Base-by-base conservation (phyloP, 75 land plant genomes). In the Pinus taeda region DNA sequence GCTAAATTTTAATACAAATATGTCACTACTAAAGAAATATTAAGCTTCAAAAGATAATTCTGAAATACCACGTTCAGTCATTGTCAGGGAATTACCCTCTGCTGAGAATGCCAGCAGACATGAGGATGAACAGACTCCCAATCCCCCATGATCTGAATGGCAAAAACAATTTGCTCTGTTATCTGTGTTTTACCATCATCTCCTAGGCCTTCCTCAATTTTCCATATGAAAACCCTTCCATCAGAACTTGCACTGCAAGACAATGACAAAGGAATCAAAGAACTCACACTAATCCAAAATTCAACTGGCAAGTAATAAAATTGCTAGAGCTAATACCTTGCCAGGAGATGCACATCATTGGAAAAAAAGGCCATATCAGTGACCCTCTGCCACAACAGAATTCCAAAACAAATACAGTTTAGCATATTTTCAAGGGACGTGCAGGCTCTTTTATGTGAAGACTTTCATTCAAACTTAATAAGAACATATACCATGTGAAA, bases 291-390 rank as follows among this genome's bases (percentile, higher is more conserved):
- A 33, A 56, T 75, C 42, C 39, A 53, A 24, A 26, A 69, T 64
- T 73, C 12, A 57, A 59, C 59, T 71, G 36, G 57, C 4, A 57
- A n/a, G 24, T 63, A 53, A 39, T 11, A 53, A 75, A 57, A 82
- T 59, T 15, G 20, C n/a, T 61, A 49, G 37, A 60, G 60, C 56
- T 65, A 57, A 13, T 81, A 96, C 98, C 98, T 94, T 49, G 95
- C 99, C 66, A 96, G 76, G 70, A 94, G 90, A 76, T 96, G 97
- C 57, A 91, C 93, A 79, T 94, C 93, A 62, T 92, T 91, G 37
- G 95, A 83, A 80, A 92, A 90, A 76, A 96, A 94, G 75, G 87
- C 93, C 94, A 93, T 96, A 79, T 94, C 98, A 14, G 93, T 89
- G 26, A 95, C 95, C 77, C 91, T 90, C 97, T 94, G 89, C 33